Percentiles rank a stretch among this genome's conserved stretches.
These are phyloP conservation scores for Hemisphaericaspora xylanilytica DNA, from an alignment of 1,139 yeast species.

Conservation along the genomic window DNA sequence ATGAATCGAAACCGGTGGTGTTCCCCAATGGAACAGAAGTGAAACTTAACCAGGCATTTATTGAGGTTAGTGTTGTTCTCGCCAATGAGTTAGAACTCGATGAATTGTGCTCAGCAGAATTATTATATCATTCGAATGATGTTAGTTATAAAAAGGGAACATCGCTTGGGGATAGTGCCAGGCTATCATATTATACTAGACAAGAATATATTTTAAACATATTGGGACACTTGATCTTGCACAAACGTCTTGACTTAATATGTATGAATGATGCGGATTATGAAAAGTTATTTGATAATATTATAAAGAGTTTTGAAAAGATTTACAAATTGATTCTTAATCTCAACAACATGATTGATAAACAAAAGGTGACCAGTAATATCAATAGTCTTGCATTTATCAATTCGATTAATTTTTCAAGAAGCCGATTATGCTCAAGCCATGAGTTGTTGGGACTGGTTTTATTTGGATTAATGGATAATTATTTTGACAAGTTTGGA, in stretches of 20 bases:
- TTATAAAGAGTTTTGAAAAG: constrained; percentile 53
- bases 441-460: constrained; percentile 75
- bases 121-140: constrained; percentile 38
- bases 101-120: constrained; percentile 37
- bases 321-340: constrained; percentile 55
- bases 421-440: constrained; percentile 59
- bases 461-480: constrained; percentile 48
- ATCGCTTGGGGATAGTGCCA: constrained; percentile 62
- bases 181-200: constrained; percentile 67
- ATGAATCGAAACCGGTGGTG: constrained; percentile 50
- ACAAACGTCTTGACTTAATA: constrained; percentile 28
- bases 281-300: constrained; percentile 30
- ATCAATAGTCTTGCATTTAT: constrained; percentile 48
- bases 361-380: constrained; percentile 50
- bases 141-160: constrained; percentile 50
- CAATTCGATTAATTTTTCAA: constrained; percentile 55
- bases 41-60: constrained; percentile 57
- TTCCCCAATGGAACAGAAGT: constrained; percentile 59
- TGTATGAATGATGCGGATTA: constrained; percentile 16
- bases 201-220: constrained; percentile 71
- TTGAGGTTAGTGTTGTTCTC: constrained; percentile 59
- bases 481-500: constrained; percentile 32
- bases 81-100: constrained; percentile 41
- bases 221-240: constrained; percentile 52
- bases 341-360: constrained; percentile 63